Base-by-base conservation (phyloP, 192 early-diverging fungal species). In the Obelidium mucronatum region DNA sequence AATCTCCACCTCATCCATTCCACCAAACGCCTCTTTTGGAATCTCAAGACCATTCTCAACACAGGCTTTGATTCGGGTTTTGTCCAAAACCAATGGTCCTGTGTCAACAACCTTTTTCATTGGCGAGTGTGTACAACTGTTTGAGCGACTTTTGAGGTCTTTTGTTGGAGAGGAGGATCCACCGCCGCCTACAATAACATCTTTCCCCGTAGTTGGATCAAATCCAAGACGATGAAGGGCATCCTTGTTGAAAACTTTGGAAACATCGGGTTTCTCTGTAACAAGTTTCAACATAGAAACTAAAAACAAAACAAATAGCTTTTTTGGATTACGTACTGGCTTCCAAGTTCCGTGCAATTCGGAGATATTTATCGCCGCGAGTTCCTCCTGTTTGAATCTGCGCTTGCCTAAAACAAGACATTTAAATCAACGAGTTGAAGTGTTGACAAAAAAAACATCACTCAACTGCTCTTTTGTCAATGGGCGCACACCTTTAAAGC, bases 1-100 rank as follows among this genome's bases (percentile, higher is more conserved):
- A 59, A 72, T 72, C 30, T 72, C 70, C 35, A 72, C 36, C 26
- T 72, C 70, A 11, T 72, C 70, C n/a, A n/a, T n/a, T 37, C n/a
- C 33, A 2, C 70, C 70, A 72, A 72, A 59, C 11, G 28, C 52
- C 11, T 72, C 37, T 30, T 55, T 72, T 35, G 53, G 53, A 35
- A 72, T 72, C 37, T 8, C 70, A 44, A 59, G 33, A 13, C 70
- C 70, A 31, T 30, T 8, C 17, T 22, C 55, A 24, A 72, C 24
- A 36, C 70, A 72, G 17, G 26, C 70, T 40, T 17, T 55, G 28
- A 72, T n/a, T 72, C 34, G 26, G 55, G 34, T 36, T 35, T 24
- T 59, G 24, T 26, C 59, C 36, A 35, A 68, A 8, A 65, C n/a
- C 13, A 69, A 52, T 19, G 67, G 28, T 30, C 22, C 34, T 6